Percentiles rank a stretch among this genome's conserved stretches.
phyloP scores from a whole-genome alignment of 306 rosid species.

The Ormosia semicastrata region DNA sequence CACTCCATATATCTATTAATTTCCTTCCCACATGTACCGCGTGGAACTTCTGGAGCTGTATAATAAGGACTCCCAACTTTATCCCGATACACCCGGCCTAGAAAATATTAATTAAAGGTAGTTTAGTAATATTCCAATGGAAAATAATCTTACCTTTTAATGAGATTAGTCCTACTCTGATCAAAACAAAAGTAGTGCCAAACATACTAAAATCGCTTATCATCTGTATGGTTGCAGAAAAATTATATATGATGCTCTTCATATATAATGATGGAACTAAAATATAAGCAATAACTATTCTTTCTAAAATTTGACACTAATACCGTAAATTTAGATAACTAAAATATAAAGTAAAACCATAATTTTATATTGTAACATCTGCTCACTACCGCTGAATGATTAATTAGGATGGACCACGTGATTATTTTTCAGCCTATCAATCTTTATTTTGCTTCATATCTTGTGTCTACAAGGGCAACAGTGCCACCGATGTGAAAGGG shows the following conservation, averaged over 20 bases:
- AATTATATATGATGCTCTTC: not conserved
- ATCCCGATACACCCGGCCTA: constrained; percentile 76
- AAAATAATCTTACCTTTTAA: constrained; percentile 9
- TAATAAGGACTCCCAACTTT: constrained; percentile 90
- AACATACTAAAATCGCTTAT: not conserved
- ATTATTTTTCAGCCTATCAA: too few species aligned
- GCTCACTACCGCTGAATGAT: too few species aligned
- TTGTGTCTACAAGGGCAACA: too few species aligned
- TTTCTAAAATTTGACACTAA: not conserved
- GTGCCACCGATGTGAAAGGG: too few species aligned
- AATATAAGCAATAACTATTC: not conserved
- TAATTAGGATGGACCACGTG: too few species aligned
- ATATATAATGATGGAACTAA: not conserved
- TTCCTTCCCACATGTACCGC: constrained; percentile 78
- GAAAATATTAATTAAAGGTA: constrained; percentile 3
- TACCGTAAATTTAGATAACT: not conserved
- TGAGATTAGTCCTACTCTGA: not conserved
- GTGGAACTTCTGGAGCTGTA: constrained; percentile 83
- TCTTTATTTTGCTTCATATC: too few species aligned
- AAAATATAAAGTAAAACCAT: too few species aligned
- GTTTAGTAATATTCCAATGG: not conserved
- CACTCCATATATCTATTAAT: constrained; percentile 85
- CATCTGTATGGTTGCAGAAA: not conserved
- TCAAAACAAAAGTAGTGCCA: not conserved
- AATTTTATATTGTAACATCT: too few species aligned